Base-by-base conservation (phyloP, 2,329 filamentous ascomycete genomes). In the Aspergillus novoparasiticus region DNA sequence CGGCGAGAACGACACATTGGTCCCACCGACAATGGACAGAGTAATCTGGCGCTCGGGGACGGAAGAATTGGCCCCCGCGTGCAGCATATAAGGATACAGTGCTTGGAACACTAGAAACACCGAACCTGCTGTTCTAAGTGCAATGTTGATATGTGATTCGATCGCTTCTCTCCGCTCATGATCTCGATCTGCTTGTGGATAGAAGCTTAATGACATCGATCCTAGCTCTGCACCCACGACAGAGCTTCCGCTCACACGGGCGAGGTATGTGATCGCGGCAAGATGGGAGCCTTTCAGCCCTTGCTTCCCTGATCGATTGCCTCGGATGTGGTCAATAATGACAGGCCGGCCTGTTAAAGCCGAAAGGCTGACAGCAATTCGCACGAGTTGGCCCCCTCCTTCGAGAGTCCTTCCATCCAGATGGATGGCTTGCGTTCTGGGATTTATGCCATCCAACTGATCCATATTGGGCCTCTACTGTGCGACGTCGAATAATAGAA, bases 381-480 rank as follows among this genome's bases (percentile, higher is more conserved):
- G 85, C 50, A 88, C 78, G 3, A 89, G 79, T 72, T 89, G 87
- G 16, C 87, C 87, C 30, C 87, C 87, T 45, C 86, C 87, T 80
- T 89, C 86, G 23, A 88, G 82, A 3, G 82, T 86, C 21, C 81
- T 82, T 55, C 87, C 86, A 70, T 86, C 81, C 12, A 88, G 74
- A 57, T 77, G 71, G 30, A 83, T 39, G n/a, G 63, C 54, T 21
- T 16, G 43, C 21, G 19, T 16, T 9, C 23, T 41, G 10, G 28
- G 30, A 28, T 43, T 16, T 8, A 10, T 41, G 12, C 8, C 26
- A 28, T 57, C 36, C 6, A n/a, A 36, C 30, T 55, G 32, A 19
- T 16, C 21, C 32, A 54, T 54, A 21, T 10, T 39, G 23, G n/a
- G 6, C 6, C 3, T n/a, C 32, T 39, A 21, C 12, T 39, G 11